Conservation (phyloP, 257 asterid species). For the Marsdenia floribunda region DNA sequence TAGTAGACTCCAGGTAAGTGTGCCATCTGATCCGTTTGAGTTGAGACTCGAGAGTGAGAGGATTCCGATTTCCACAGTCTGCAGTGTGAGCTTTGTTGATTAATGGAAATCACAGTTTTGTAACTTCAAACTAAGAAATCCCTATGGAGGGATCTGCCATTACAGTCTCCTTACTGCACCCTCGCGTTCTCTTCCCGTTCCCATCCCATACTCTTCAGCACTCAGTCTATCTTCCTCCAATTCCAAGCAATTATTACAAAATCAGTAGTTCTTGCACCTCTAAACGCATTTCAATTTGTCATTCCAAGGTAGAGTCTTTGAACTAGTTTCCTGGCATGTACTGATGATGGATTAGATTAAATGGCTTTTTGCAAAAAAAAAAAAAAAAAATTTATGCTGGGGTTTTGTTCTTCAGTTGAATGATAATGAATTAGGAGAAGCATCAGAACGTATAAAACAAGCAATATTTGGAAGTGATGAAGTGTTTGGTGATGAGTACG, state of each 20-base stretch:
- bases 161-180: constrained; percentile 1
- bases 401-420: constrained; percentile 15
- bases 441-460: constrained; percentile 21
- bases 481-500: constrained; percentile 22
- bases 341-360: neutral
- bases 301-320: constrained; percentile 18
- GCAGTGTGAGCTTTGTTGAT: too few species aligned
- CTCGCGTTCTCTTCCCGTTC: neutral
- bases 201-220: neutral
- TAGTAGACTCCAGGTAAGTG: too few species aligned
- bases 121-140: neutral
- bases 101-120: neutral
- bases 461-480: constrained; percentile 22
- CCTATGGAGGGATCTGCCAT: constrained; percentile 6
- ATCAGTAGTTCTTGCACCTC: neutral
- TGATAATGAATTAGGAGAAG: constrained; percentile 19
- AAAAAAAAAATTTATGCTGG: neutral
- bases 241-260: neutral
- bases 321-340: neutral
- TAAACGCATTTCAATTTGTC: constrained; percentile 7
- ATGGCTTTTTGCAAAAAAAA: neutral
- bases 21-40: too few species aligned
- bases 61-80: too few species aligned
- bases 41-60: too few species aligned
- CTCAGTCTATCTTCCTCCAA: neutral